phyloP scores from a whole-genome alignment of 2,329 filamentous ascomycete species.

The Ceratocystis destructans region DNA sequence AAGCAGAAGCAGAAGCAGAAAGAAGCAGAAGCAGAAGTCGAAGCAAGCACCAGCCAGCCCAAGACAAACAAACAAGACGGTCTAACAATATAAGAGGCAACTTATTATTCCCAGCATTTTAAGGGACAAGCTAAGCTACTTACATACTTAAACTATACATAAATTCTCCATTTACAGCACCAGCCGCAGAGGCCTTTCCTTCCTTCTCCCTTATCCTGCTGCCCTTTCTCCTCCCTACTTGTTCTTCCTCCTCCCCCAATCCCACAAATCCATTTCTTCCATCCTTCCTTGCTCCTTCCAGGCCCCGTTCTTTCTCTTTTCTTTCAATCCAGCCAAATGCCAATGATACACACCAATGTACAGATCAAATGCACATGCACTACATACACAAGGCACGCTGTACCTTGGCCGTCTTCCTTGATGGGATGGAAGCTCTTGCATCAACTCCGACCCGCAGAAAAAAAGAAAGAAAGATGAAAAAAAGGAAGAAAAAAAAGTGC shows the following conservation, averaged over 20 bases:
- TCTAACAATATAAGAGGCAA: not conserved
- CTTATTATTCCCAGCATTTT: not conserved
- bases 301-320: not conserved
- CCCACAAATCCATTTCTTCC: not conserved
- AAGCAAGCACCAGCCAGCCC: conserved; percentile 1
- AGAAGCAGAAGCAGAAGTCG: not conserved
- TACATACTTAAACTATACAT: not conserved
- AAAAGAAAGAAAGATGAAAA: no score
- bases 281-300: not conserved
- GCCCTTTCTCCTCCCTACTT: not conserved
- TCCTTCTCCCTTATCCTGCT: not conserved
- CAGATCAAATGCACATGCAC: not conserved
- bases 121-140: no score
- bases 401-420: no score
- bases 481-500: no score
- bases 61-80: not conserved
- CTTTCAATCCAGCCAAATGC: no score
- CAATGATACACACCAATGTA: no score
- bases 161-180: conserved; percentile 20
- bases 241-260: not conserved
- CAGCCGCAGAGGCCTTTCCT: not conserved
- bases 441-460: no score
- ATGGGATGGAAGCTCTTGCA: no score
- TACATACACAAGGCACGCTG: no score
- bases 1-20: conserved; percentile 15